Base-by-base conservation (phyloP, 345 rosid genomes). In the Brassica cretica region DNA sequence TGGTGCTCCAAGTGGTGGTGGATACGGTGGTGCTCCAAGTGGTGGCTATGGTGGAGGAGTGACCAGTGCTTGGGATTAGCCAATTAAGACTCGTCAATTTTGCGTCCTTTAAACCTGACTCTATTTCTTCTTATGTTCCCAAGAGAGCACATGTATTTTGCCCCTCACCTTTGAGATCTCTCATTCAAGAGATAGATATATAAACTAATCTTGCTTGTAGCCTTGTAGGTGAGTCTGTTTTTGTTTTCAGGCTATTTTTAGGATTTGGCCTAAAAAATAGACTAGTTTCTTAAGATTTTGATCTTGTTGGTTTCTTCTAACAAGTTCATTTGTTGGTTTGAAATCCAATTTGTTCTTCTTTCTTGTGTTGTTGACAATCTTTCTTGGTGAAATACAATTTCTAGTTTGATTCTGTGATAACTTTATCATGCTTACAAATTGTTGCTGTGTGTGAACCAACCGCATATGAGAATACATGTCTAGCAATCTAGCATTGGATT, bases 11-110 rank as follows among this genome's bases (percentile, higher is more conserved):
- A 76, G 77, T 41, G 80, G 80, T 33, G 78, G 80, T 32, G 80
- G 82, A 12, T 74, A 74, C 2, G 76, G 79, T 59, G 83, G 83
- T 66, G 83, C 66, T n/a, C 80, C 80, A 24, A 76, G 77, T 41
- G 80, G 80, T 15, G 81, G 80, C 11, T 73, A 78, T 70, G 82
- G 82, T 44, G 72, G 90, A 29, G 93, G 89, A 61, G 88, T 76
- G 79, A 78, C 89, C 70, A 93, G 98, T 69, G 95, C 98, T 58
- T 93, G 96, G 97, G 98, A 91, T 82, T 93, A 82, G 76, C 58
- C 79, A 44, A 69, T 18, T 62, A 61, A 67, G 78, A 70, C 79
- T 37, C 37, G 53, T 59, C 46, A 85, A 75, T 35, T 44, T 79
- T 73, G 66, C 12, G 25, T 32, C 68, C 10, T 64, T 73, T 67